Conservation (phyloP, 176 grass and related monocot genomes). For the Dendrocalamus sinicus region DNA sequence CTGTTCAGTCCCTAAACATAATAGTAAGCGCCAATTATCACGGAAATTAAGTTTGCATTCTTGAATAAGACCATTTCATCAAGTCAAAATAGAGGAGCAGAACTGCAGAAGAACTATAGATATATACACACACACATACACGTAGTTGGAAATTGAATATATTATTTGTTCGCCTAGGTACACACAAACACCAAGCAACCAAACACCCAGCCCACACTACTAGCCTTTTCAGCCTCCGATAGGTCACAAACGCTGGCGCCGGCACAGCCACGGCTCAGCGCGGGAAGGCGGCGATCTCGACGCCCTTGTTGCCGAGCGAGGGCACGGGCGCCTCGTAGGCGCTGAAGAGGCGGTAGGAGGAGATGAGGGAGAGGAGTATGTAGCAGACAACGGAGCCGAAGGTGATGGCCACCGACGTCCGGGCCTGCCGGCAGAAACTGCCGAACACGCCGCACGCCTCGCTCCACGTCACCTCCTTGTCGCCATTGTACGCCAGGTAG, state of each 20-base stretch:
- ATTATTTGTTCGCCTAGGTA: not conserved
- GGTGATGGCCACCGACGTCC: conserved; percentile 78
- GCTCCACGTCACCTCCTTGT: conserved; percentile 90
- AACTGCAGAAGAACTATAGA: not conserved
- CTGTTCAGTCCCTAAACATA: not conserved
- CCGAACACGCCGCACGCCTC: conserved; percentile 75
- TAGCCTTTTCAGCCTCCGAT: not conserved
- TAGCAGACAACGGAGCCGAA: conserved; percentile 77
- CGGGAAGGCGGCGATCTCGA: conserved; percentile 75
- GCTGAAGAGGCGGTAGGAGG: conserved; percentile 94
- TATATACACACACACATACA: not conserved
- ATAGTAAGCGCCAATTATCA: not conserved
- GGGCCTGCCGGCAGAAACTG: conserved; percentile 72
- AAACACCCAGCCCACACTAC: not conserved
- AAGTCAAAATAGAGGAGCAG: not conserved
- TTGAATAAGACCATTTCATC: not conserved
- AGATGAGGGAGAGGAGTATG: conserved; percentile 83
- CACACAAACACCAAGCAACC: not conserved
- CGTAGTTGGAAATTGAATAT: not conserved
- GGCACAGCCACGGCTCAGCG: conserved; percentile 28
- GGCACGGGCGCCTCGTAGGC: conserved; percentile 70
- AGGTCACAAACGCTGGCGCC: not conserved
- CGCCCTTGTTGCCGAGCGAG: conserved; percentile 58
- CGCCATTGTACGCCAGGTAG: conserved; percentile 93
- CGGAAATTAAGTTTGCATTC: not conserved